Evolutionary conservation across 2,329 filamentous ascomycete species (phyloP).

Genomic region (Didymella exigua): DNA sequence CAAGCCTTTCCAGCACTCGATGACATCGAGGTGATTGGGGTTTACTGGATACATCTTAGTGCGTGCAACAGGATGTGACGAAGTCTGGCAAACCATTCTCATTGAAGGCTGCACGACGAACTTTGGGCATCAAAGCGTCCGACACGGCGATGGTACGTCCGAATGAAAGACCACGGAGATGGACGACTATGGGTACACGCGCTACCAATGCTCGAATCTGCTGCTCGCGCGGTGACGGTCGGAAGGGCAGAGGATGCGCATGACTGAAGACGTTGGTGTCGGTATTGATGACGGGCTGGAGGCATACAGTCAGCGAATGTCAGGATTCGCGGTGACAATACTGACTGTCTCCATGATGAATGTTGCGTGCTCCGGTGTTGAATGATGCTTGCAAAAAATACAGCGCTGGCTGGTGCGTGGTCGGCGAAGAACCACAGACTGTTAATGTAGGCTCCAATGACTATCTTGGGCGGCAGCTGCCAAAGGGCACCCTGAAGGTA

Average conservation of each 20-base stretch:
- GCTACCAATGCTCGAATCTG: slow-evolving; percentile 14
- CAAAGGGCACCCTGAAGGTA: background rate
- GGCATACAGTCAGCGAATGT: background rate
- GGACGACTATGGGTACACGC: slow-evolving; percentile 21
- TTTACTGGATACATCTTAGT: background rate
- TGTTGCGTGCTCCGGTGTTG: background rate
- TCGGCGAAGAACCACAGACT: background rate
- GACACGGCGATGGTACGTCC: slow-evolving; percentile 9
- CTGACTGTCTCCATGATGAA: background rate
- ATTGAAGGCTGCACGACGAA: slow-evolving; percentile 27
- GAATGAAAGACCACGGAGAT: slow-evolving; percentile 25
- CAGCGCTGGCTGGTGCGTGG: background rate
- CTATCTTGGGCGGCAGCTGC: background rate
- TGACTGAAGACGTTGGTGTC: slow-evolving; percentile 5
- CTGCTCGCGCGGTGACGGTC: background rate
- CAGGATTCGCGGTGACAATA: background rate
- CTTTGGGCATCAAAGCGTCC: slow-evolving; percentile 31
- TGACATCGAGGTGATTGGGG: slow-evolving; percentile 41
- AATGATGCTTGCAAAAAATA: slow-evolving; percentile 16
- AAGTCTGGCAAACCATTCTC: slow-evolving; percentile 12
- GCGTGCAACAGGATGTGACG: background rate
- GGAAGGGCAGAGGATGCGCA: slow-evolving; percentile 24
- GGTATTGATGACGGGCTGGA: slow-evolving; percentile 11
- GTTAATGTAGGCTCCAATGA: background rate
- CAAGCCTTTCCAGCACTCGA: slow-evolving; percentile 46